phyloP scores from a whole-genome alignment of 768 basidiomycete species.

The Hydnum rufescens region DNA sequence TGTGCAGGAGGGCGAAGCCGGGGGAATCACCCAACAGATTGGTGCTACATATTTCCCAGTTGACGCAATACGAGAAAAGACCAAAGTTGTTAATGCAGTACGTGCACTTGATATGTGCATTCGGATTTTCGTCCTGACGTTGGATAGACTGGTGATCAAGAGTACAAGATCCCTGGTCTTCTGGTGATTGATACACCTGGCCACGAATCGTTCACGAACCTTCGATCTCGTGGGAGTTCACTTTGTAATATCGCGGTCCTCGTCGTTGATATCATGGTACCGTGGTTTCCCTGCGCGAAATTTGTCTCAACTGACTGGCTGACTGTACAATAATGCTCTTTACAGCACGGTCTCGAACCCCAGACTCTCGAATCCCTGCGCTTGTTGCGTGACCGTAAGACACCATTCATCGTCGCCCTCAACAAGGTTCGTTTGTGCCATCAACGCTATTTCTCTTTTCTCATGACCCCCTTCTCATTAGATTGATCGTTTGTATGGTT shows the following conservation, averaged over 20 bases:
- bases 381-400: slow-evolving; percentile 77
- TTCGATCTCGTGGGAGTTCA: slow-evolving; percentile 87
- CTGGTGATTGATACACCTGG: slow-evolving; percentile 96
- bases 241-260: slow-evolving; percentile 98
- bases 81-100: slow-evolving; percentile 78
- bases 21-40: slow-evolving; percentile 98
- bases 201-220: slow-evolving; percentile 96
- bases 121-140: not conserved
- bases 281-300: too few species aligned
- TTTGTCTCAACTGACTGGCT: too few species aligned
- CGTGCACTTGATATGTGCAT: slow-evolving; percentile 6
- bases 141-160: slow-evolving; percentile 25
- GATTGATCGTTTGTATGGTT: slow-evolving; percentile 97
- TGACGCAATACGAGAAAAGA: slow-evolving; percentile 85
- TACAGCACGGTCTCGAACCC: slow-evolving; percentile 91
- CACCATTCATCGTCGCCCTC: slow-evolving; percentile 94
- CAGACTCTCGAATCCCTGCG: slow-evolving; percentile 94
- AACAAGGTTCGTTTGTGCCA: slow-evolving; percentile 49
- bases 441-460: not conserved
- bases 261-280: slow-evolving; percentile 95
- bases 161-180: slow-evolving; percentile 94
- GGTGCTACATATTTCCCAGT: slow-evolving; percentile 99
- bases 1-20: slow-evolving; percentile 97
- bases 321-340: not conserved
- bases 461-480: slow-evolving; percentile 16